phyloP scores from a whole-genome alignment of 225 moss, liverwort and hornwort species.

The Sphagnum contortum region DNA sequence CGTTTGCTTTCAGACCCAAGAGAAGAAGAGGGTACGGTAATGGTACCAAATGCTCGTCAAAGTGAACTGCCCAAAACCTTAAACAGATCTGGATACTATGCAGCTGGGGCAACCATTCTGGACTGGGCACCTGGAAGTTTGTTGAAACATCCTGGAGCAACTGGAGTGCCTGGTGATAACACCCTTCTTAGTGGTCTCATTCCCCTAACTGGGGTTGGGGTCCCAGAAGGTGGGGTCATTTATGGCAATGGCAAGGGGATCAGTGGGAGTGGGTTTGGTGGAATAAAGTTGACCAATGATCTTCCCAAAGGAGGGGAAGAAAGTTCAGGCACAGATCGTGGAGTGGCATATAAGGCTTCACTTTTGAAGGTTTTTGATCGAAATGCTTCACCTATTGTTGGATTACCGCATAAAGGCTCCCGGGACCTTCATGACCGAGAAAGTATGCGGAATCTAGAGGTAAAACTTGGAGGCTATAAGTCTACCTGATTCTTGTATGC shows the following conservation, averaged over 20 bases:
- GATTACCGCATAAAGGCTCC: slow-evolving; percentile 63
- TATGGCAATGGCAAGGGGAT: slow-evolving; percentile 37
- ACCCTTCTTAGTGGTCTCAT: slow-evolving; percentile 14
- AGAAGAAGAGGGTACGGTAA: slow-evolving; percentile 24
- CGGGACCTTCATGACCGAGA: slow-evolving; percentile 69
- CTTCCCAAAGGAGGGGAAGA: slow-evolving; percentile 34
- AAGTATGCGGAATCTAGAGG: slow-evolving; percentile 55
- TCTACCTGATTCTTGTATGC: background rate
- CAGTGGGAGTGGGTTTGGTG: slow-evolving; percentile 32
- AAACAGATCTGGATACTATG: slow-evolving; percentile 33
- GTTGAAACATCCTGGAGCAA: slow-evolving; percentile 21
- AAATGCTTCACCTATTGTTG: slow-evolving; percentile 52
- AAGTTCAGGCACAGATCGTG: slow-evolving; percentile 32
- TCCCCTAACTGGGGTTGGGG: slow-evolving; percentile 13
- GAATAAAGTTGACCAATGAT: slow-evolving; percentile 30
- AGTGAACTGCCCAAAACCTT: slow-evolving; percentile 4
- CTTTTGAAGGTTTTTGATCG: slow-evolving; percentile 48
- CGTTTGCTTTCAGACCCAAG: slow-evolving; percentile 29
- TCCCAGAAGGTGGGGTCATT: slow-evolving; percentile 53
- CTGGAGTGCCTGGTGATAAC: slow-evolving; percentile 20
- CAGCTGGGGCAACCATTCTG: slow-evolving; percentile 21
- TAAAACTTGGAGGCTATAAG: background rate
- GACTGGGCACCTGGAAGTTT: slow-evolving; percentile 7
- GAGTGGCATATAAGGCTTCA: slow-evolving; percentile 40
- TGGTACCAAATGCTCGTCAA: slow-evolving; percentile 4